These are phyloP conservation scores for Kodamaea nitidulidarum DNA, from an alignment of 805 yeast genomes.

Conservation along the genomic window DNA sequence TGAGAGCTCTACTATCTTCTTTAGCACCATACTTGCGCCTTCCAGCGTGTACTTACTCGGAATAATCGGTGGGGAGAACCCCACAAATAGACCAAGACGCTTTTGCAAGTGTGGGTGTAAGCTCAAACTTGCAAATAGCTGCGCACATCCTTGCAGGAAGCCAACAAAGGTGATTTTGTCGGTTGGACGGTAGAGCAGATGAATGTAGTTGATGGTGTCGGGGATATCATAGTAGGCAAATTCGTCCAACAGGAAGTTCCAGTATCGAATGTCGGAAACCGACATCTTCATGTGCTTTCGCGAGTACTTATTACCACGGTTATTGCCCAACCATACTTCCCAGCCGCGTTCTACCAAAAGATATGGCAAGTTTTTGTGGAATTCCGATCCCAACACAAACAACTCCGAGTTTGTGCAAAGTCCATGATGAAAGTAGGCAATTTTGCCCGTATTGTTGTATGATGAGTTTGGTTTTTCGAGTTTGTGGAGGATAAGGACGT, in stretches of 20 bases:
- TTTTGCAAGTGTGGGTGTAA: conserved; percentile 18
- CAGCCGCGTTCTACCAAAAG: conserved; percentile 13
- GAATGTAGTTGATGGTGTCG: conserved; percentile 21
- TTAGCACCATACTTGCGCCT: conserved; percentile 12
- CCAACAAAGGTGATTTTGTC: conserved; percentile 25
- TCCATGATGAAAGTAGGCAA: conserved; percentile 33
- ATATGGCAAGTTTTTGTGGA: conserved; percentile 19
- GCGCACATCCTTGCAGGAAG: conserved; percentile 31
- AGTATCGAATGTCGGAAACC: conserved; percentile 21
- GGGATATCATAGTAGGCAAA: conserved; percentile 31
- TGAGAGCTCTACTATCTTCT: conserved; percentile 21
- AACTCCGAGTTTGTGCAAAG: conserved; percentile 27
- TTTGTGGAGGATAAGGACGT: conserved; percentile 27
- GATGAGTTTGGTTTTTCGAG: conserved; percentile 13
- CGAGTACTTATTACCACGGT: conserved; percentile 24
- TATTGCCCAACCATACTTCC: conserved; percentile 18
- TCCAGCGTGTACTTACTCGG: conserved; percentile 20
- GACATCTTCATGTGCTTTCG: conserved; percentile 26
- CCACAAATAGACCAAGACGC: conserved; percentile 21
- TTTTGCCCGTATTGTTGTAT: conserved; percentile 5
- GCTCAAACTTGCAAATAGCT: conserved; percentile 29
- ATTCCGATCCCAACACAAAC: conserved; percentile 22
- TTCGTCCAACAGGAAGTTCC: conserved; percentile 32
- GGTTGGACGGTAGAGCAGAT: conserved; percentile 13
- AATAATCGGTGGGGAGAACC: conserved; percentile 28